Evolutionary conservation across 306 rosid species (phyloP).

Genomic region (Lithocarpus polystachyus): DNA sequence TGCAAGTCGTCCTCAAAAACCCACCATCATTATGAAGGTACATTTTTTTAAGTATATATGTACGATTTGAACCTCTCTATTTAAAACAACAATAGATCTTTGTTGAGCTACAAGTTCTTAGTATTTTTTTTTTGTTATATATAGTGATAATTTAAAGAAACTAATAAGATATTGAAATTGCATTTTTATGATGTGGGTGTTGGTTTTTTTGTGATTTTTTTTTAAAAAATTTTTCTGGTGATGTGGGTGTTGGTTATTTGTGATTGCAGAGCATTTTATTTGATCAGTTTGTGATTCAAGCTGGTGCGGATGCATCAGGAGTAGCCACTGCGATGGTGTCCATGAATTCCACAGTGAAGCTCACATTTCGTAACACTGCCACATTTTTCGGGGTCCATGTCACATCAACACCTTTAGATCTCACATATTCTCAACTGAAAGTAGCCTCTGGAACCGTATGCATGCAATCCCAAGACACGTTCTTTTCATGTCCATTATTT

Average conservation of each 20-base stretch:
- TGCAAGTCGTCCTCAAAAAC: slow-evolving; percentile 80
- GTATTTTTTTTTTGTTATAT: not conserved
- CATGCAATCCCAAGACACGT: not conserved
- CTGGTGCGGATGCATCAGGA: slow-evolving; percentile 79
- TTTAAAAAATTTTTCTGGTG: not conserved
- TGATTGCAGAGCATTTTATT: slow-evolving; percentile 63
- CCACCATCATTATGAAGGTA: slow-evolving; percentile 65
- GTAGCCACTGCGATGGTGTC: slow-evolving; percentile 80
- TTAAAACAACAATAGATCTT: too few species aligned
- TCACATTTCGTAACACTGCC: slow-evolving; percentile 72
- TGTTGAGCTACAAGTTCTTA: too few species aligned
- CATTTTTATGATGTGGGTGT: not conserved
- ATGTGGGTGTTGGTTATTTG: not conserved
- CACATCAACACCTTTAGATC: slow-evolving; percentile 59
- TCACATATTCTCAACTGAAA: slow-evolving; percentile 63
- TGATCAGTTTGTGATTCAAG: slow-evolving; percentile 77
- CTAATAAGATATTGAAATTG: not conserved
- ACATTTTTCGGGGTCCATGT: slow-evolving; percentile 90
- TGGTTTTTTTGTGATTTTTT: not conserved
- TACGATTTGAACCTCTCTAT: too few species aligned
- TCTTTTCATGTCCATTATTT: not conserved
- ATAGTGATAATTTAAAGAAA: not conserved
- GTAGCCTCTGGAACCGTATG: slow-evolving; percentile 75
- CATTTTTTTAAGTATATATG: not conserved
- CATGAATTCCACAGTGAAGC: slow-evolving; percentile 72